Conservation (phyloP, 345 rosid species). For the Euphorbia peplus region DNA sequence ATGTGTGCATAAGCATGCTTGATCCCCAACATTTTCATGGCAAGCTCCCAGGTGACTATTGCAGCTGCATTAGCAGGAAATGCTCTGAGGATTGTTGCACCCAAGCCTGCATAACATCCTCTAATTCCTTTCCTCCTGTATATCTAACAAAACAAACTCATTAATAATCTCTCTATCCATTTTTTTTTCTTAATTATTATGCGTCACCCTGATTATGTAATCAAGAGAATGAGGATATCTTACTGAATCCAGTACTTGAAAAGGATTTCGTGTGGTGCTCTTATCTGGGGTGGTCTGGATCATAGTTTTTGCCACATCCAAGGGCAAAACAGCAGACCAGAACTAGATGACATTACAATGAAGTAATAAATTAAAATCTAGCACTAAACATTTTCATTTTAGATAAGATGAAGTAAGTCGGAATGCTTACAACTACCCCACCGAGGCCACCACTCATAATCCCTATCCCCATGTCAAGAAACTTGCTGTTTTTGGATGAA, state of each 20-base stretch:
- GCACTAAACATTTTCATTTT: not conserved
- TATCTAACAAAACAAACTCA: slow-evolving; percentile 39
- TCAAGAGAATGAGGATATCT: slow-evolving; percentile 16
- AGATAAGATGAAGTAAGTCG: slow-evolving; percentile 13
- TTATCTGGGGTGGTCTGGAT: slow-evolving; percentile 75
- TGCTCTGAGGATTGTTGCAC: slow-evolving; percentile 79
- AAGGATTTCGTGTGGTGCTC: slow-evolving; percentile 59
- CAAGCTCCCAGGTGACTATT: slow-evolving; percentile 93
- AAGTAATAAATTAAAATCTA: not conserved
- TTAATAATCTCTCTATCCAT: slow-evolving; percentile 14
- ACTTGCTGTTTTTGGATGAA: slow-evolving; percentile 43
- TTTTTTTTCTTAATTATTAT: not conserved
- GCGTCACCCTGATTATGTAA: not conserved
- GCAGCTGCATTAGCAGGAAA: slow-evolving; percentile 99
- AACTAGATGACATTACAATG: slow-evolving; percentile 39
- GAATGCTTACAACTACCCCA: slow-evolving; percentile 80
- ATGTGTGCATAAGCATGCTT: slow-evolving; percentile 35
- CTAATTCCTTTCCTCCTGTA: slow-evolving; percentile 68
- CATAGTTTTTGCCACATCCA: slow-evolving; percentile 89
- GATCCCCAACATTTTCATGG: slow-evolving; percentile 70
- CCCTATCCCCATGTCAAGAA: slow-evolving; percentile 82
- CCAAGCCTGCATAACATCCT: slow-evolving; percentile 89
- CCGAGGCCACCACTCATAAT: slow-evolving; percentile 82
- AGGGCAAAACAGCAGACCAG: slow-evolving; percentile 79
- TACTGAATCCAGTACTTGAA: slow-evolving; percentile 66